Percentiles rank a stretch among this genome's conserved stretches.
Evolutionary conservation across 2,329 filamentous ascomycete species (phyloP).

Genomic region (Colletotrichum sp.): DNA sequence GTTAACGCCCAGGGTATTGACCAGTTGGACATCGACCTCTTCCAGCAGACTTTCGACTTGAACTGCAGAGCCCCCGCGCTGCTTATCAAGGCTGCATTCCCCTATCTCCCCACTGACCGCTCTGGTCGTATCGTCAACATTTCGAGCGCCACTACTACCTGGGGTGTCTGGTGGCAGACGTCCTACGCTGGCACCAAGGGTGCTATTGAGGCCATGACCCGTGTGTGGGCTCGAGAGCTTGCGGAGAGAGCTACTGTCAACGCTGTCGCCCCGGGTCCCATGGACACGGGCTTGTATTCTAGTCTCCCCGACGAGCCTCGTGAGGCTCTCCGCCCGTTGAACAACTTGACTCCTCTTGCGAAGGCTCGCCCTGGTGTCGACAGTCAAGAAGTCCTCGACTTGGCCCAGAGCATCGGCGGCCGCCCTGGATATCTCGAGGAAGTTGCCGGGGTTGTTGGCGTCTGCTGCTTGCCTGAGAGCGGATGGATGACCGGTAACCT

Average conservation of each 20-base stretch:
- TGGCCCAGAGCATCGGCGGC: constrained; percentile 54
- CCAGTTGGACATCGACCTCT: constrained; percentile 54
- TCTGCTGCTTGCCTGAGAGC: constrained; percentile 70
- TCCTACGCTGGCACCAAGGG: constrained; percentile 61
- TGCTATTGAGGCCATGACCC: constrained; percentile 62
- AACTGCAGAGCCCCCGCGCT: constrained; percentile 84
- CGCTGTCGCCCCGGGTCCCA: constrained; percentile 59
- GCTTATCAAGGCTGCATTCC: constrained; percentile 73
- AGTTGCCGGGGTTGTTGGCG: constrained; percentile 71
- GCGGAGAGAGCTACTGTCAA: constrained; percentile 58
- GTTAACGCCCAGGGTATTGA: constrained; percentile 65
- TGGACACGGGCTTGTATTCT: constrained; percentile 44
- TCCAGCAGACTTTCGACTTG: constrained; percentile 73
- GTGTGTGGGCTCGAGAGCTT: constrained; percentile 62
- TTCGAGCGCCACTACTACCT: constrained; percentile 42
- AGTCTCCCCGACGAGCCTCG: constrained; percentile 55
- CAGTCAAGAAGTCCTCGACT: constrained; percentile 27
- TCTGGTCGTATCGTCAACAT: constrained; percentile 60
- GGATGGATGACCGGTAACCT: constrained; percentile 74
- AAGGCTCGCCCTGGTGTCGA: constrained; percentile 24
- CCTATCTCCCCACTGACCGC: constrained; percentile 72
- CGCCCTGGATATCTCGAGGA: constrained; percentile 66
- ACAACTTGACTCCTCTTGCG: constrained; percentile 53
- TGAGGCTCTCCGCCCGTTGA: constrained; percentile 40
- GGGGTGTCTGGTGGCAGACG: constrained; percentile 26